A percentile compares a stretch with the other conserved stretches of the same genome.
These are phyloP conservation scores for Pueraria montana DNA, from an alignment of 306 rosid genomes.

Conservation along the genomic window DNA sequence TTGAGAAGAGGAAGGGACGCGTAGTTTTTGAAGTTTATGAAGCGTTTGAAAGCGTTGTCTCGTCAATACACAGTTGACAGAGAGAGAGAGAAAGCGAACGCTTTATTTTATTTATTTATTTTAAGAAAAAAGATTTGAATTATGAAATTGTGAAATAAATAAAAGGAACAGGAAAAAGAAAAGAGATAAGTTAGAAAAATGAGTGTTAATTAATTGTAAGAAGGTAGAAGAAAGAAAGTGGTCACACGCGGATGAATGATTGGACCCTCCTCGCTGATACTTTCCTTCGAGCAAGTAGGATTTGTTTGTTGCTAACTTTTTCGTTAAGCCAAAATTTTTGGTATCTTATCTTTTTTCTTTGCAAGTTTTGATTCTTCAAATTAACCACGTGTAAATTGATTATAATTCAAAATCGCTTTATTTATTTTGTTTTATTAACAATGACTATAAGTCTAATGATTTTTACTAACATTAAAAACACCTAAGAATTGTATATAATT, in stretches of 20 bases:
- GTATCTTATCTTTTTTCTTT: background rate
- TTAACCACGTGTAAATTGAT: constrained; percentile 15
- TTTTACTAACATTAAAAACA: too few relatives aligned
- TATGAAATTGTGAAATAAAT: background rate
- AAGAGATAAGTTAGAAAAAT: constrained; percentile 73
- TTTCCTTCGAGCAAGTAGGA: constrained; percentile 32
- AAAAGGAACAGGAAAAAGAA: constrained; percentile 16
- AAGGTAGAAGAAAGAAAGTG: constrained; percentile 25
- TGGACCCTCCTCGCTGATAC: constrained; percentile 35
- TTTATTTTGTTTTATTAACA: background rate
- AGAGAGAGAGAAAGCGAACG: constrained; percentile 31
- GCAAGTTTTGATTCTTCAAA: background rate
- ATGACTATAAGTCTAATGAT: background rate
- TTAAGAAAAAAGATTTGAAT: background rate
- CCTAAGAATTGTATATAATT: too few relatives aligned
- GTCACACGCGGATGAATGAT: constrained; percentile 63
- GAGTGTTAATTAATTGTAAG: constrained; percentile 68
- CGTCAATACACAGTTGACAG: constrained; percentile 61
- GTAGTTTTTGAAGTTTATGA: constrained; percentile 68
- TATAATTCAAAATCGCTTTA: too few relatives aligned
- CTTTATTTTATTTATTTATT: background rate
- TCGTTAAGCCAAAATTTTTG: background rate
- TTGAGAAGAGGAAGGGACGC: constrained; percentile 71
- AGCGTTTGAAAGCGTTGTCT: constrained; percentile 65
- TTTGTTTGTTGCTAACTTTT: constrained; percentile 20